Conservation (phyloP, 2,329 filamentous ascomycete genomes). For the Corynespora cassiicola region DNA sequence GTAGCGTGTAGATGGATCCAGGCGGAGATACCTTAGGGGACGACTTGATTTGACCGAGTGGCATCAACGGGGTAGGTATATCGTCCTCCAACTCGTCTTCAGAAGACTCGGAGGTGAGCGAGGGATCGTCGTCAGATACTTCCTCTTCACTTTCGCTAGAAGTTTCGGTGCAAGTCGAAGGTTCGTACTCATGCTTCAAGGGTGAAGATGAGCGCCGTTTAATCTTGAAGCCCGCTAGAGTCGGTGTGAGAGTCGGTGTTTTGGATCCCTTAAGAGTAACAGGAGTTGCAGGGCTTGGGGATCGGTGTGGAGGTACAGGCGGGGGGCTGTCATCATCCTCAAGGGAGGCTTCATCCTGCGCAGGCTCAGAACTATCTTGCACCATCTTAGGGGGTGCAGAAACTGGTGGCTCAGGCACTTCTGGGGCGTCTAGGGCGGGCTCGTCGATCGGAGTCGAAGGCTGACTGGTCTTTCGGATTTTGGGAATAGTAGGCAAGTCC, state of each 20-base stretch:
- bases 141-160: slow-evolving; percentile 65
- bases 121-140: slow-evolving; percentile 57
- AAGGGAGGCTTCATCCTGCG: slow-evolving; percentile 16
- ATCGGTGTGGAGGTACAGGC: slow-evolving; percentile 59
- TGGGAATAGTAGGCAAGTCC: slow-evolving; percentile 55
- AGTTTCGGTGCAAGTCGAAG: slow-evolving; percentile 74
- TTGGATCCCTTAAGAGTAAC: slow-evolving; percentile 51
- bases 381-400: slow-evolving; percentile 38
- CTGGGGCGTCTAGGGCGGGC: slow-evolving; percentile 12
- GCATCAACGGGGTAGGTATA: slow-evolving; percentile 46
- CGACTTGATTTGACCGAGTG: slow-evolving; percentile 35
- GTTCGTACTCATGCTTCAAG: slow-evolving; percentile 95
- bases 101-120: slow-evolving; percentile 57
- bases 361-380: slow-evolving; percentile 23
- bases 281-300: slow-evolving; percentile 59
- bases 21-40: slow-evolving; percentile 54
- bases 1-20: slow-evolving; percentile 45
- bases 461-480: slow-evolving; percentile 49
- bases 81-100: slow-evolving; percentile 64
- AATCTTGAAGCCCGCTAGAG: slow-evolving; percentile 50
- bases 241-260: slow-evolving; percentile 57
- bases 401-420: slow-evolving; percentile 23
- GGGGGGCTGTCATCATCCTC: slow-evolving; percentile 38
- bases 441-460: slow-evolving; percentile 42
- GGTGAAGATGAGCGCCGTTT: slow-evolving; percentile 85